A percentile compares a stretch with the other conserved stretches of the same genome.
Evolutionary conservation across 805 yeast species (phyloP).

Genomic region (Wickerhamiella sergipiensis): DNA sequence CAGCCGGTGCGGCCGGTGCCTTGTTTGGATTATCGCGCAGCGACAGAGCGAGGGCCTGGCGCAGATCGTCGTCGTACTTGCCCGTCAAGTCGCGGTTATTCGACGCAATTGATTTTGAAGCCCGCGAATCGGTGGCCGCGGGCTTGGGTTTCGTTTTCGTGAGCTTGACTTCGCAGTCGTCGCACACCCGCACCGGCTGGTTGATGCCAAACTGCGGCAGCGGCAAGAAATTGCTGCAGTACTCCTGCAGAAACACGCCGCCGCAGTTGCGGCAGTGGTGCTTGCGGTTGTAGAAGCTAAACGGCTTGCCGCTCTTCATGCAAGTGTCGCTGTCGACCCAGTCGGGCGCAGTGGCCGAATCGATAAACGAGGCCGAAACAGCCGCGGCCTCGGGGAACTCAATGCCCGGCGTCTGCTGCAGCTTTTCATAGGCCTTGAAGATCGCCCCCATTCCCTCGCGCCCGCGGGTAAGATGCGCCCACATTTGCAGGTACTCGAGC

Average conservation of each 20-base stretch:
- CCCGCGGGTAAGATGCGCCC: conserved; percentile 62
- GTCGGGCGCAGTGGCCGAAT: conserved; percentile 88
- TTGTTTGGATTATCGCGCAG: conserved; percentile 37
- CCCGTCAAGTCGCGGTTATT: conserved; percentile 20
- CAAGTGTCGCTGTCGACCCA: conserved; percentile 95
- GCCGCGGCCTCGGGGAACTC: conserved; percentile 41
- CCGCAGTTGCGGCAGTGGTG: conserved; percentile 98
- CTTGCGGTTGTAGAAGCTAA: conserved; percentile 72
- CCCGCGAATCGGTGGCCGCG: conserved; percentile 19
- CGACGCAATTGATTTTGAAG: conserved; percentile 8
- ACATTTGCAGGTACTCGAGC: conserved; percentile 53
- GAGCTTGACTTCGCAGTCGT: conserved; percentile 63
- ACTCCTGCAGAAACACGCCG: conserved; percentile 78
- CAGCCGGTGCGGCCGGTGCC: too few species aligned
- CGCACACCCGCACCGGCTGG: conserved; percentile 88
- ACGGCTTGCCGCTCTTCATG: conserved; percentile 77
- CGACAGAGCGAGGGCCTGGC: conserved; percentile 66
- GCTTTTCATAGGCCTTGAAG: conserved; percentile 42
- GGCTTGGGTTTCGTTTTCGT: conserved; percentile 36
- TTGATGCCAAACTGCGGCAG: conserved; percentile 75
- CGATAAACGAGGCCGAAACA: conserved; percentile 42
- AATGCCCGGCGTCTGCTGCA: conserved; percentile 42
- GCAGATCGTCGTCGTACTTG: conserved; percentile 42
- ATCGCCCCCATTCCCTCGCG: conserved; percentile 56
- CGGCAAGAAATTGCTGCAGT: conserved; percentile 60